Percentiles rank a stretch among this genome's conserved stretches.
Evolutionary conservation across 371 early-diverging fungal genomes (phyloP).

Genomic region (Lichtheimia ornata): DNA sequence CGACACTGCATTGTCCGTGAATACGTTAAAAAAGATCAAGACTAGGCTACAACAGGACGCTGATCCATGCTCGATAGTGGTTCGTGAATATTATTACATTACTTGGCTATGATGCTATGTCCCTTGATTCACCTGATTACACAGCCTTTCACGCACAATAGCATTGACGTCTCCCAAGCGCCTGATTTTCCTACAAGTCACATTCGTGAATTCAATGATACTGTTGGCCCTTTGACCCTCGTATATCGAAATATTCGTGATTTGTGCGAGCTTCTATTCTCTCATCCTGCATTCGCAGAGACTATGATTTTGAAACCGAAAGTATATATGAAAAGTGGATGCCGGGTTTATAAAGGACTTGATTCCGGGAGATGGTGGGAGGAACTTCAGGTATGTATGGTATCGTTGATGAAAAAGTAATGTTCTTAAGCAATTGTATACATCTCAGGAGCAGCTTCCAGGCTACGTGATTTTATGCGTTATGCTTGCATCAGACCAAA

Average conservation of each 20-base stretch:
- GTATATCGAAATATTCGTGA: constrained; percentile 5
- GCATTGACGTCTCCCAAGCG: background rate
- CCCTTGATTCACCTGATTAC: too few species aligned
- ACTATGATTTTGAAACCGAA: background rate
- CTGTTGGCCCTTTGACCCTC: background rate
- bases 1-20: too few species aligned
- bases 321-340: background rate
- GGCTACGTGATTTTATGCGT: background rate
- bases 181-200: background rate
- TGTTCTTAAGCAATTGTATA: background rate
- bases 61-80: background rate
- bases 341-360: background rate
- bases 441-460: background rate
- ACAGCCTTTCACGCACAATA: background rate
- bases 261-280: background rate
- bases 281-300: background rate
- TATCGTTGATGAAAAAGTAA: background rate
- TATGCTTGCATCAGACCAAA: background rate
- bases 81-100: too few species aligned
- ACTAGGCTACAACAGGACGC: too few species aligned
- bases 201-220: background rate
- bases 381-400: constrained; percentile 1
- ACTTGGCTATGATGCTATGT: too few species aligned
- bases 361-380: constrained; percentile 6
- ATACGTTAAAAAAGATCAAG: too few species aligned